Conservation (phyloP, 495 filamentous ascomycete species). For the Daldinia loculata region DNA sequence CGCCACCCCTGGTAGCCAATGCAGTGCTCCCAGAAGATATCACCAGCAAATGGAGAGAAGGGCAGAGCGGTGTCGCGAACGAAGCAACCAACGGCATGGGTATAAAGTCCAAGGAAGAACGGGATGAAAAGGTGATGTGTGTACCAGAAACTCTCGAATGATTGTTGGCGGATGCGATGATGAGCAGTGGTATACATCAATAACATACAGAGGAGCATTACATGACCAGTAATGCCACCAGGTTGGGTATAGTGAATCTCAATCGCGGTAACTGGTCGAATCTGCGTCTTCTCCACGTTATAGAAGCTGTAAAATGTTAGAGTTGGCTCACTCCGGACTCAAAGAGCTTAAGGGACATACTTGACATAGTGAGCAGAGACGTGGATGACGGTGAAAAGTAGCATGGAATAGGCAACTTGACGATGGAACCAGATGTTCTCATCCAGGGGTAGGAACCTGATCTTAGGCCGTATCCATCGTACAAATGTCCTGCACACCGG, state of each 20-base stretch:
- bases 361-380: slow-evolving; percentile 90
- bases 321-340: background rate
- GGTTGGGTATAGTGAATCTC: slow-evolving; percentile 91
- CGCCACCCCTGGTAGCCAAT: slow-evolving; percentile 97
- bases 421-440: slow-evolving; percentile 97
- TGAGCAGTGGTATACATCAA: slow-evolving; percentile 98
- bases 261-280: slow-evolving; percentile 82
- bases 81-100: slow-evolving; percentile 95
- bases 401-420: slow-evolving; percentile 88
- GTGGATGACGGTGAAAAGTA: slow-evolving; percentile 84
- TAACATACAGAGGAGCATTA: slow-evolving; percentile 99
- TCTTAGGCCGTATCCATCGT: slow-evolving; percentile 82
- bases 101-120: slow-evolving; percentile 92
- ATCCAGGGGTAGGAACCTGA: slow-evolving; percentile 88
- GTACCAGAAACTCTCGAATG: slow-evolving; percentile 99
- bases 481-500: slow-evolving; percentile 95
- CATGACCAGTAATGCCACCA: slow-evolving; percentile 93
- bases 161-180: slow-evolving; percentile 91
- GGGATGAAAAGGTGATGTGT: slow-evolving; percentile 97
- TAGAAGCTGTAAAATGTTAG: slow-evolving; percentile 75
- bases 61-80: slow-evolving; percentile 77
- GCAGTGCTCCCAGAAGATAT: slow-evolving; percentile 88
- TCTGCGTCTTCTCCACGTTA: slow-evolving; percentile 87
- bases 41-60: slow-evolving; percentile 84
- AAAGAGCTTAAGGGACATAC: slow-evolving; percentile 60